Evolutionary conservation across 2,329 filamentous ascomycete species (phyloP).

Genomic region (Verticillium isaacii): DNA sequence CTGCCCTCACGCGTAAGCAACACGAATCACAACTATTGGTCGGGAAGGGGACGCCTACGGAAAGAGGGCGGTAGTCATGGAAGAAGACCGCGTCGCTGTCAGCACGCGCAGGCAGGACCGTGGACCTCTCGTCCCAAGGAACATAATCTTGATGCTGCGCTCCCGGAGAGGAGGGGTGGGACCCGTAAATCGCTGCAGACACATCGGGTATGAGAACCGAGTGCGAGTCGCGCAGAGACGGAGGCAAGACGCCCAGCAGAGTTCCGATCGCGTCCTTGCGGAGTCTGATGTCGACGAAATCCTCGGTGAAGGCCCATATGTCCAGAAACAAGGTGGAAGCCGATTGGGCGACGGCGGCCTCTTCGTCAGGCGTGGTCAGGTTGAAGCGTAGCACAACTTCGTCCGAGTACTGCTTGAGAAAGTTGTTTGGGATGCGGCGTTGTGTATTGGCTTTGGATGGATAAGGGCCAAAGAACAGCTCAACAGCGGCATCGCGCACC

Average conservation of each 20-base stretch:
- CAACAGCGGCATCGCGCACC: conserved; percentile 44
- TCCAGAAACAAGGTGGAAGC: conserved; percentile 75
- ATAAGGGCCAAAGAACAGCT: conserved; percentile 41
- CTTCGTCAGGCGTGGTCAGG: conserved; percentile 64
- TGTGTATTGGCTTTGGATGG: conserved; percentile 27
- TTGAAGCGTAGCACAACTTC: conserved; percentile 91
- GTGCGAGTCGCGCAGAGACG: conserved; percentile 66
- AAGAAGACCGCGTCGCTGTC: conserved; percentile 77
- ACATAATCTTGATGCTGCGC: conserved; percentile 11
- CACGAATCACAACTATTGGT: neutral
- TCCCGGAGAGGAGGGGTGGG: conserved; percentile 52
- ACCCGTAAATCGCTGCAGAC: conserved; percentile 69
- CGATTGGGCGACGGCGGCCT: conserved; percentile 66
- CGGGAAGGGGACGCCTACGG: conserved; percentile 33
- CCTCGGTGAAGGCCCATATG: conserved; percentile 78
- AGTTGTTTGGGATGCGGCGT: conserved; percentile 39
- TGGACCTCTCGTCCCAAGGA: neutral
- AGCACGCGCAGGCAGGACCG: conserved; percentile 19
- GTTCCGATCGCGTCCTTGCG: conserved; percentile 72
- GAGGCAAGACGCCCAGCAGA: conserved; percentile 72
- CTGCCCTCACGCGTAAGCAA: conserved; percentile 8
- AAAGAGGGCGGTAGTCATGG: conserved; percentile 82
- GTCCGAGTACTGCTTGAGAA: conserved; percentile 58
- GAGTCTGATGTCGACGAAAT: conserved; percentile 81
- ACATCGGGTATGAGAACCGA: conserved; percentile 76